Percentiles rank a stretch among this genome's conserved stretches.
phyloP scores from a whole-genome alignment of 768 basidiomycete species.

The Postia placenta region DNA sequence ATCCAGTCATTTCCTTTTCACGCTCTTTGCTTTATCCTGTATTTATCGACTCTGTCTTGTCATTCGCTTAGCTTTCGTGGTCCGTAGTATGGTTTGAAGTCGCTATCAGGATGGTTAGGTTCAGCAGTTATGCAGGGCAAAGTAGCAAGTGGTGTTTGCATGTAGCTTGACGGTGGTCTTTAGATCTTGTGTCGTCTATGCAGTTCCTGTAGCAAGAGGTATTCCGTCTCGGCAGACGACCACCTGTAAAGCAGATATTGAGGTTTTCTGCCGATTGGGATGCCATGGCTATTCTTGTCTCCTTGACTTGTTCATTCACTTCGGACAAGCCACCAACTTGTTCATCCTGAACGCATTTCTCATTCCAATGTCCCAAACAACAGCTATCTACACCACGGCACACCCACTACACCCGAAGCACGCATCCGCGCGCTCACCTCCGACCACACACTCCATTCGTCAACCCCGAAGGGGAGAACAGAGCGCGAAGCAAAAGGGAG shows the following conservation, averaged over 20 bases:
- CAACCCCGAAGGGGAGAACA: slow-evolving; percentile 44
- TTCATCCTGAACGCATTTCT: background rate
- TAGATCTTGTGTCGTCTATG: background rate
- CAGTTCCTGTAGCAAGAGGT: background rate
- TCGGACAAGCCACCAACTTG: background rate
- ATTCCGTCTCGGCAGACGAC: background rate
- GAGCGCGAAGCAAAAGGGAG: slow-evolving; percentile 18
- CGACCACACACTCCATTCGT: slow-evolving; percentile 31
- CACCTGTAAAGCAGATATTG: background rate
- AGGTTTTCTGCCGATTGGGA: background rate
- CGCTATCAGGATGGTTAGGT: background rate
- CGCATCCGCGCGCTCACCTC: slow-evolving; percentile 41
- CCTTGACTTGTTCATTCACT: too few relatives aligned
- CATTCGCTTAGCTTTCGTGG: background rate
- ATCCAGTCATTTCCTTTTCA: background rate
- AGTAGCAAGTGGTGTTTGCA: background rate
- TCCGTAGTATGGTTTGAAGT: background rate
- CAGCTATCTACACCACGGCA: background rate
- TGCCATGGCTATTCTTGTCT: background rate
- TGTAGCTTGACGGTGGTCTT: background rate
- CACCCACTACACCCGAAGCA: background rate
- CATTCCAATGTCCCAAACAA: background rate
- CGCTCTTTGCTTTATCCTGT: background rate
- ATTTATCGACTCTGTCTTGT: background rate
- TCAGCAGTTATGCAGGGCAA: background rate